These are phyloP conservation scores for Wickerhamomyces queroliae DNA, from an alignment of 805 yeast species.

Conservation along the genomic window DNA sequence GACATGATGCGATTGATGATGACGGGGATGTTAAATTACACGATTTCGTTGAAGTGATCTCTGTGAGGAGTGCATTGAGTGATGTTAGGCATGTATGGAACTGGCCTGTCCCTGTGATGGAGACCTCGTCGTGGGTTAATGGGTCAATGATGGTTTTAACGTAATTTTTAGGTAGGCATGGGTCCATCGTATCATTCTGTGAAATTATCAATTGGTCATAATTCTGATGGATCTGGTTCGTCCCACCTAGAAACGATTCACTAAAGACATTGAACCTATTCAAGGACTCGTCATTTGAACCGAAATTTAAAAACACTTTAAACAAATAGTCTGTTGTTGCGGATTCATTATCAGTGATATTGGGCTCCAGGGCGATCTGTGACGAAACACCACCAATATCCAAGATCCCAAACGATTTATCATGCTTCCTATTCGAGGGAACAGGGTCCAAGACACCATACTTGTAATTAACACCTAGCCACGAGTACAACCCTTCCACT, in stretches of 20 bases:
- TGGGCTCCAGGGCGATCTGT: slow-evolving; percentile 61
- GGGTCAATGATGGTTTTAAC: slow-evolving; percentile 9
- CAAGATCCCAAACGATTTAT: slow-evolving; percentile 67
- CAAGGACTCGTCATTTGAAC: slow-evolving; percentile 17
- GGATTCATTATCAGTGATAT: slow-evolving; percentile 30
- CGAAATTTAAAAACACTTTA: slow-evolving; percentile 35
- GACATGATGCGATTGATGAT: slow-evolving; percentile 34
- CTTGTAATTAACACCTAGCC: slow-evolving; percentile 58
- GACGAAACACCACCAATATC: slow-evolving; percentile 99
- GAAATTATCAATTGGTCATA: slow-evolving; percentile 34
- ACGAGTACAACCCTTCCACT: slow-evolving; percentile 59
- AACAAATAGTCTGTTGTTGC: slow-evolving; percentile 43
- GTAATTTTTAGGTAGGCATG: slow-evolving; percentile 51
- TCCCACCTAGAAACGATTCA: slow-evolving; percentile 57
- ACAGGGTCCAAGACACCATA: slow-evolving; percentile 34
- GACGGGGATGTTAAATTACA: slow-evolving; percentile 15
- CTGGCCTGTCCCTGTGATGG: slow-evolving; percentile 47
- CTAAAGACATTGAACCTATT: slow-evolving; percentile 40
- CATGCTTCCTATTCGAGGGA: slow-evolving; percentile 34
- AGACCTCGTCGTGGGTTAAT: slow-evolving; percentile 5
- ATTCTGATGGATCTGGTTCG: slow-evolving; percentile 45
- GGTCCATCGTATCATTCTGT: slow-evolving; percentile 31
- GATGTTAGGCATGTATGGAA: slow-evolving; percentile 40
- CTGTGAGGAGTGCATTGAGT: slow-evolving; percentile 39
- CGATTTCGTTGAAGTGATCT: slow-evolving; percentile 15